A percentile compares a stretch with the other conserved stretches of the same genome.
Evolutionary conservation across 1,284 basidiomycete genomes (phyloP).

Genomic region (Irpex sp.): DNA sequence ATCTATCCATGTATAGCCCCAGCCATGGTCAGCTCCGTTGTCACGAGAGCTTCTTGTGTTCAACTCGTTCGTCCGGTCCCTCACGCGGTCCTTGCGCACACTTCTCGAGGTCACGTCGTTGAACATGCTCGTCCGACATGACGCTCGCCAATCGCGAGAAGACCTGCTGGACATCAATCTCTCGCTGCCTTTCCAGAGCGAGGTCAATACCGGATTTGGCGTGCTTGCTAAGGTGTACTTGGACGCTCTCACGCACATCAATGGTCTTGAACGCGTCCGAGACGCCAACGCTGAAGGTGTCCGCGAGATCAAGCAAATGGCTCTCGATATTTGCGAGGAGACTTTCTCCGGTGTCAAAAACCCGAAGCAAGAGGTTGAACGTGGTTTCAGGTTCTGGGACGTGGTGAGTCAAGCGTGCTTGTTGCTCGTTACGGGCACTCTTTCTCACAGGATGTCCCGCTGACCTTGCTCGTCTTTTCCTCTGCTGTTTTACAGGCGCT

Average conservation of each 20-base stretch:
- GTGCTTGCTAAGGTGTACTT: conserved; percentile 96
- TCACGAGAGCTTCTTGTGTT: conserved; percentile 96
- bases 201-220: conserved; percentile 97
- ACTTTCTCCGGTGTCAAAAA: conserved; percentile 91
- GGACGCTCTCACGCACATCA: conserved; percentile 87
- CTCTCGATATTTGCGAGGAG: conserved; percentile 89
- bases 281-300: conserved; percentile 77
- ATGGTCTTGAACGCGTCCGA: conserved; percentile 71
- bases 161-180: conserved; percentile 92
- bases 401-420: conserved; percentile 58
- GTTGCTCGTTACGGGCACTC: background rate
- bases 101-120: conserved; percentile 89
- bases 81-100: conserved; percentile 87
- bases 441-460: conserved; percentile 9
- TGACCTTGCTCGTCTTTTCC: conserved; percentile 11
- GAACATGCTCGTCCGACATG: conserved; percentile 88
- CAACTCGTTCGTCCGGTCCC: conserved; percentile 92
- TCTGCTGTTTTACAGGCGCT: conserved; percentile 59
- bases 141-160: conserved; percentile 83
- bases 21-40: conserved; percentile 91
- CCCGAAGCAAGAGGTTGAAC: conserved; percentile 85
- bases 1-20: conserved; percentile 42
- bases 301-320: conserved; percentile 79
- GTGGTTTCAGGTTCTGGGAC: conserved; percentile 98
- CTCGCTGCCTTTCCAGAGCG: conserved; percentile 89